Evolutionary conservation across 2,329 filamentous ascomycete genomes (phyloP), one percentile per base, ranked within the genome.

Genomic region (Ophiostoma novo-ulmi): DNA sequence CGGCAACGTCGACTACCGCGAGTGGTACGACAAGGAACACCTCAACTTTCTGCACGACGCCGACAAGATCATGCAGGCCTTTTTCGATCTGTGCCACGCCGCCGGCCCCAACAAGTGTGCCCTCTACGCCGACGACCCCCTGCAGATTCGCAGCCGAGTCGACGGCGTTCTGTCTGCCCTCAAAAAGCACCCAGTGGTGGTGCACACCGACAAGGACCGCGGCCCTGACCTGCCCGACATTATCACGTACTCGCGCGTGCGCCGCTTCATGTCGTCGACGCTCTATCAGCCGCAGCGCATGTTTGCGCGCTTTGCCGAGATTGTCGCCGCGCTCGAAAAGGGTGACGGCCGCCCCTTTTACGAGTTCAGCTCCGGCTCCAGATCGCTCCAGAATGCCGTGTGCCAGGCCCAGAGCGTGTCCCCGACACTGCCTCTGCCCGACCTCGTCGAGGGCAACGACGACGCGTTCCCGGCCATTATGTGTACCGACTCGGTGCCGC

Each of bases 1-100:
- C 72, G 83, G 83, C 36, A 85, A 85, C 67, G 82, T 84, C 17
- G 83, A 85, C 73, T 85, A 87, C 73, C 81, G 83, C 58, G 85
- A 85, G 74, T 87, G 84, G 84, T 83, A 80, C 70, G 78, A 80
- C 38, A 80, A 82, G 13, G 76, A 77, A 0, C 80, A 83, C 70
- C 77, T 80, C 73, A 82, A 82, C 72, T 85, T 85, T 69, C 75
- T 86, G 7, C 79, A 79, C n/a, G 84, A 88, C 74, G 82, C 84
- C 17, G 86, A 89, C 75, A 80, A 82, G 69, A 82, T 85, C 6
- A 81, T 87, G 74, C 77, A 81, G 1, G 81, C 78, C 22, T 88
- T 89, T 71, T 86, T 84, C 74, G 77, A 79, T 22, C 81, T 82
- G 58, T 90, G 88, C 75, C 81, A 83, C 74, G 77, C 80, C 61